Evolutionary conservation across 1,284 basidiomycete species (phyloP), one percentile per base, ranked within the genome.

Genomic region (Cutaneotrichosporon cavernicola): DNA sequence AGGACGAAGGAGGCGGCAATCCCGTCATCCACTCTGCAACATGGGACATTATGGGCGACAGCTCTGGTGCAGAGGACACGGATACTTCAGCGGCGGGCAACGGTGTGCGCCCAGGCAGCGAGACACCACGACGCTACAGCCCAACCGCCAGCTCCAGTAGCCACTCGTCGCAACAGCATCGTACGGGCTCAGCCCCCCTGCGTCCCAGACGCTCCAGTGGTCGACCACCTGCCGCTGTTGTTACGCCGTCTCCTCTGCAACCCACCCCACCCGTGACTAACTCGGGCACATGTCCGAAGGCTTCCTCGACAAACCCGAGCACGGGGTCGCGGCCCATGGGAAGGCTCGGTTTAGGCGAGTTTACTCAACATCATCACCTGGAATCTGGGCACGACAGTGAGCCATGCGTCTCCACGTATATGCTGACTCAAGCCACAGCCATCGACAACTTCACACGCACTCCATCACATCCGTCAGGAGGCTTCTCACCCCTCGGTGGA

Each of bases 11-110:
- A 18, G 55, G 21, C 13, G 30, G 40, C 36, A 40, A 36, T 16
- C 16, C 51, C 2, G 31, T 53, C 51, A 31, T 53, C 31, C 51
- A 31, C 26, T 53, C 51, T 7, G 30, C 30, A 2, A 53, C 51
- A 4, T 53, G 51, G 51, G 51, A n/a, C 16, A 30, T 53, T 22
- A 53, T 34, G 51, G 51, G 49, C 49, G 49, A 32, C 30, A n/a
- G 26, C 26, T 34, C 30, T 34, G 30, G 30, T 31, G 31, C 30
- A 11, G 51, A 34, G 30, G 51, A 53, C 30, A 31, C 51, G 51
- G 18, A 46, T 46, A 14, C n/a, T 8, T 34, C 11, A 26, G 8
- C 10, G 6, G 14, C 30, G 30, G 18, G 8, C 30, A 32, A 13
- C 16, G 26, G 31, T 53, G 26, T 7, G 31, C 16, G 51, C 30